phyloP scores from a whole-genome alignment of 768 basidiomycete species.

The Favolaschia claudopus region DNA sequence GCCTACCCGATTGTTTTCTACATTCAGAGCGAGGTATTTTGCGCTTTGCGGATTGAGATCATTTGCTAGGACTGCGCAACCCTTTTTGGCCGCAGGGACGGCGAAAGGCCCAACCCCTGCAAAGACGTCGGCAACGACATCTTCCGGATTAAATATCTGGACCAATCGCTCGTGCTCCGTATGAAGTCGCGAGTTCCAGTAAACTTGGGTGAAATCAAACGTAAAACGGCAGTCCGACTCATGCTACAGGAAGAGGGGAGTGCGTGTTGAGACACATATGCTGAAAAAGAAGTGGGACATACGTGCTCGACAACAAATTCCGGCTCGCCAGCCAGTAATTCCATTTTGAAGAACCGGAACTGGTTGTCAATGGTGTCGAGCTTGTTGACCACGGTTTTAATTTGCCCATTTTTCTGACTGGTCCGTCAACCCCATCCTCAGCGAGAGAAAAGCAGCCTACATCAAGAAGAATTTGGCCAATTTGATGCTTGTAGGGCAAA shows the following conservation, averaged over 20 bases:
- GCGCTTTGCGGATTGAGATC: conserved; percentile 93
- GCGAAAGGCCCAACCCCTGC: conserved; percentile 98
- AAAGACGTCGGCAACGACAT: conserved; percentile 92
- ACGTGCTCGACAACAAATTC: conserved; percentile 91
- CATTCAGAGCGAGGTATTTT: conserved; percentile 79
- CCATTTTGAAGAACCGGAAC: conserved; percentile 97
- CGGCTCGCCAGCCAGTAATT: conserved; percentile 90
- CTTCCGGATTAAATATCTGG: conserved; percentile 69
- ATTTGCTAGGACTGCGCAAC: conserved; percentile 89
- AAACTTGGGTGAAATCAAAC: conserved; percentile 95
- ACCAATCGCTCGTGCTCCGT: conserved; percentile 92
- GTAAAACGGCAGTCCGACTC: conserved; percentile 89
- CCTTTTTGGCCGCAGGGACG: conserved; percentile 90
- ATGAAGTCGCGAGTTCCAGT: conserved; percentile 97
- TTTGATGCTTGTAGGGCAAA: conserved; percentile 87
- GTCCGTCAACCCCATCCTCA: conserved; percentile 4
- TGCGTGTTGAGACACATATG: background rate
- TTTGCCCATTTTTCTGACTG: conserved; percentile 82
- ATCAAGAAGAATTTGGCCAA: conserved; percentile 92
- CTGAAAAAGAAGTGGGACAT: conserved; percentile 33
- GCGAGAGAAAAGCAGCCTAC: conserved; percentile 50
- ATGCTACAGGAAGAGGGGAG: conserved; percentile 50
- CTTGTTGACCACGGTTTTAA: conserved; percentile 96
- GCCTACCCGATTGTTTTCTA: conserved; percentile 64
- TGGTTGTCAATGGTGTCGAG: conserved; percentile 82